phyloP scores from a whole-genome alignment of 306 rosid species.

The Cyclanthera cordifolia region DNA sequence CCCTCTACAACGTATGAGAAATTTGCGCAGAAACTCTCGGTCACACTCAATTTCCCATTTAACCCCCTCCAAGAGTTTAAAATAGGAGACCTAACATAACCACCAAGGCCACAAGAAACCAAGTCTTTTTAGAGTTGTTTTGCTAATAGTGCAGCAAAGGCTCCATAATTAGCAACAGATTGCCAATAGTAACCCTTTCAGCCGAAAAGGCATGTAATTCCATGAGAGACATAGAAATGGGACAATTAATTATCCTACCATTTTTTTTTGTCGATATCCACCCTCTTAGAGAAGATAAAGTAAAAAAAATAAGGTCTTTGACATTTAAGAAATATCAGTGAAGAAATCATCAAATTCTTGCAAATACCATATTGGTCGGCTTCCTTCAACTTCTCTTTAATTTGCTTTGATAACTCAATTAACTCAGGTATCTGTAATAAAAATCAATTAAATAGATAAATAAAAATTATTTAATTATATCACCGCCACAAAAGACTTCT shows the following conservation, averaged over 20 bases:
- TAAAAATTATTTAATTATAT: not conserved
- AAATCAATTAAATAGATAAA: conserved; percentile 7
- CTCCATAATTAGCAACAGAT: not conserved
- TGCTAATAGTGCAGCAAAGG: not conserved
- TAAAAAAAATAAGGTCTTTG: not conserved
- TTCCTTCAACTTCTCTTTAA: conserved; percentile 81
- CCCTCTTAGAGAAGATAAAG: too few relatives aligned
- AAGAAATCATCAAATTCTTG: not conserved
- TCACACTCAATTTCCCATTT: not conserved
- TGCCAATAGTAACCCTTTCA: too few relatives aligned
- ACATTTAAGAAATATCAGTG: not conserved
- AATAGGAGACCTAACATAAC: not conserved
- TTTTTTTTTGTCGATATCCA: too few relatives aligned
- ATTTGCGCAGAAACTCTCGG: not conserved
- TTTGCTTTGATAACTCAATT: conserved; percentile 64
- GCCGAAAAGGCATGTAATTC: too few relatives aligned
- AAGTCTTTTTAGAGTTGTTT: not conserved
- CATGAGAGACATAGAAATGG: too few relatives aligned
- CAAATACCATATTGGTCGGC: conserved; percentile 71
- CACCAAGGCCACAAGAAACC: not conserved
- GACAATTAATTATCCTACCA: too few relatives aligned
- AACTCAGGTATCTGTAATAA: conserved; percentile 68
- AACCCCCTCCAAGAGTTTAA: not conserved
- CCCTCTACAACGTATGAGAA: not conserved
- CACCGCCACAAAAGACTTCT: not conserved